Base-by-base conservation (phyloP, 768 basidiomycete species). In the Mycena crocata region DNA sequence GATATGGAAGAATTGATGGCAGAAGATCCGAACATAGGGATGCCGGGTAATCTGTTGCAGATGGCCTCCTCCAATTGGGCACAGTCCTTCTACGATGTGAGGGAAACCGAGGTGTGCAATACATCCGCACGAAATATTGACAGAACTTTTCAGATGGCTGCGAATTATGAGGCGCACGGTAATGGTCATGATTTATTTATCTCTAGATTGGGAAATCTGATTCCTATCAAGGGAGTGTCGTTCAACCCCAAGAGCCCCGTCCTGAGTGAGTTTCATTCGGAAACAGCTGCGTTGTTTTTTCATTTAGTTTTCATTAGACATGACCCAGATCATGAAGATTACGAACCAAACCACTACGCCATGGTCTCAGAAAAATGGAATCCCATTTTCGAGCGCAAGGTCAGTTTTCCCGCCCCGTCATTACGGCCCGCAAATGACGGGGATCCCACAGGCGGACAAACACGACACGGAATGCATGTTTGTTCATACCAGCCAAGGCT, bases 381-480 rank as follows among this genome's bases (percentile, higher is more conserved):
- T 48, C 34, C 64, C 1, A 65, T 65, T 21, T 52, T 65, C 26
- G 64, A 45, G 50, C 56, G 64, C 5, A 57, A 58, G 64, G 64
- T 37, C 17, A 8, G 55, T 48, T 7, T 2, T 19, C 19, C 17
- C 14, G 8, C 13, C 0, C 24, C 5, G 7, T 23, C 21, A 3
- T n/a, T n/a, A 9, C 7, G 19, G 17, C 23, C 10, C 1, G 26
- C 26, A 14, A 30, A 42, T 34, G 15, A 14, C 32, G 28, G 32
- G 4, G 7, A 17, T 21, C 30, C 13, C 23, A 3, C 35, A 65
- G 64, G 34, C 57, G 52, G 35, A 65, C 42, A 23, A 58, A 52
- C 35, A 65, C 50, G 57, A 65, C n/a, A 28, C 59, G 5, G 64
- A 59, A 54, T 65, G 64, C 35, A 65, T 65, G 64, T 65, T 65